phyloP scores from a whole-genome alignment of 1,284 basidiomycete species.

The Peniophora sp. region DNA sequence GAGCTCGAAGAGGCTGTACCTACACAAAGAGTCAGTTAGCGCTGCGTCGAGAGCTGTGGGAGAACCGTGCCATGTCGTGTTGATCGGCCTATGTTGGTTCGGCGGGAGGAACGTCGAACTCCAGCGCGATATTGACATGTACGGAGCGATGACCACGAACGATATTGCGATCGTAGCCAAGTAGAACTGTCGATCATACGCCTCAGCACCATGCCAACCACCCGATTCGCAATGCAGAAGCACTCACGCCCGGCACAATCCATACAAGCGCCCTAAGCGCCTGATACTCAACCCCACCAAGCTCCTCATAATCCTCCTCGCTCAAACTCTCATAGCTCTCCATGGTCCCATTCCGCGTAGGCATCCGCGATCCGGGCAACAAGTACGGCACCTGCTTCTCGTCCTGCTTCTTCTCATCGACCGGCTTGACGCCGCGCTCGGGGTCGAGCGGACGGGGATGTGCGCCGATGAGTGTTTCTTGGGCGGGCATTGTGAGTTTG shows the following conservation, averaged over 20 bases:
- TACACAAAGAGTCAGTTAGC: conserved; percentile 3
- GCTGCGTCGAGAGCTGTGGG: too few species aligned
- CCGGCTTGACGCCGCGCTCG: not conserved
- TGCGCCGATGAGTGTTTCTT: conserved; percentile 53
- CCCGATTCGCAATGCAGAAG: not conserved
- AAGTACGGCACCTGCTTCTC: conserved; percentile 72
- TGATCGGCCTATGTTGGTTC: conserved; percentile 28
- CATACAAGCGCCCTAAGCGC: conserved; percentile 75
- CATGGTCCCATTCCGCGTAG: conserved; percentile 73
- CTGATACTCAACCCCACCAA: conserved; percentile 92
- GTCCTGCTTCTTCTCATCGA: conserved; percentile 18
- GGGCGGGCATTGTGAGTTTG: conserved; percentile 68
- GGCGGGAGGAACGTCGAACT: conserved; percentile 18
- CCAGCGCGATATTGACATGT: conserved; percentile 30
- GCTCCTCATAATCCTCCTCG: conserved; percentile 80
- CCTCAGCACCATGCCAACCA: not conserved
- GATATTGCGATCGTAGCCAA: conserved; percentile 54
- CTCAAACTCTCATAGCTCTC: conserved; percentile 75
- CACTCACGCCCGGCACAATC: conserved; percentile 22
- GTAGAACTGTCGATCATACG: conserved; percentile 17
- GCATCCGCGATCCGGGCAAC: conserved; percentile 60
- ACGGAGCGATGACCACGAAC: conserved; percentile 51
- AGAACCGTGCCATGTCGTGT: conserved; percentile 30
- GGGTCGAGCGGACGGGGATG: conserved; percentile 5
- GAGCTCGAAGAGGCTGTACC: conserved; percentile 55